Conservation (phyloP, 1,284 basidiomycete species). For the Athelia sp. region DNA sequence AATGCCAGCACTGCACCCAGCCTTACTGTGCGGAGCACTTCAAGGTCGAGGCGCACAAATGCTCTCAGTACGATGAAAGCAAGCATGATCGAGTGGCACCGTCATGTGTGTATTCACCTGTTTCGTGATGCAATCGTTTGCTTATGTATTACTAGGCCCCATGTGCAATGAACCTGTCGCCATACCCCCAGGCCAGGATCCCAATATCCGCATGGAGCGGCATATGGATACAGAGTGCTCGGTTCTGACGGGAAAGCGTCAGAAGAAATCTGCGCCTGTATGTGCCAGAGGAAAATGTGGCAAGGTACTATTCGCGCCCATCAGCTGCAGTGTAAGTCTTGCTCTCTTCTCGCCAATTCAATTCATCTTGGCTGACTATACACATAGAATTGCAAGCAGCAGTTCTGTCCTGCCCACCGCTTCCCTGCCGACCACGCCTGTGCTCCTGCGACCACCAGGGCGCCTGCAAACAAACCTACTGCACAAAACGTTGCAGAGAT, state of each 20-base stretch:
- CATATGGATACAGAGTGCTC: constrained; percentile 64
- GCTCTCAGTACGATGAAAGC: constrained; percentile 63
- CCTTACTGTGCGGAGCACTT: constrained; percentile 75
- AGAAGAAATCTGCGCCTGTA: constrained; percentile 46
- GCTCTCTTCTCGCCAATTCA: neutral
- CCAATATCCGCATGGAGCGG: constrained; percentile 70
- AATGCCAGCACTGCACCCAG: constrained; percentile 66
- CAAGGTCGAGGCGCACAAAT: constrained; percentile 57
- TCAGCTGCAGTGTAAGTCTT: constrained; percentile 54
- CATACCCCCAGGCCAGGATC: constrained; percentile 67
- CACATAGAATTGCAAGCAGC: constrained; percentile 55
- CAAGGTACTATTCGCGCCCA: constrained; percentile 69
- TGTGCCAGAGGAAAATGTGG: constrained; percentile 62
- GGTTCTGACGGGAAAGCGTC: constrained; percentile 56
- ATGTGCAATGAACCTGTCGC: constrained; percentile 68
- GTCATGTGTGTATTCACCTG: constrained; percentile 44
- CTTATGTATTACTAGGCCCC: constrained; percentile 42
- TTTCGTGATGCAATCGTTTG: neutral
- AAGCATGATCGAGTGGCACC: constrained; percentile 71
- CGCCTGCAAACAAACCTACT: constrained; percentile 9
- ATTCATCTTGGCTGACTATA: neutral
- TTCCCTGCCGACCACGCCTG: constrained; percentile 68
- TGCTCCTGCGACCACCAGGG: constrained; percentile 15
- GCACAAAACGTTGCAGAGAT: constrained; percentile 17
- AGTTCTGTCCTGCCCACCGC: constrained; percentile 71